Conservation (phyloP, 768 basidiomycete genomes). For the Hygrophoropsis aurantiaca region DNA sequence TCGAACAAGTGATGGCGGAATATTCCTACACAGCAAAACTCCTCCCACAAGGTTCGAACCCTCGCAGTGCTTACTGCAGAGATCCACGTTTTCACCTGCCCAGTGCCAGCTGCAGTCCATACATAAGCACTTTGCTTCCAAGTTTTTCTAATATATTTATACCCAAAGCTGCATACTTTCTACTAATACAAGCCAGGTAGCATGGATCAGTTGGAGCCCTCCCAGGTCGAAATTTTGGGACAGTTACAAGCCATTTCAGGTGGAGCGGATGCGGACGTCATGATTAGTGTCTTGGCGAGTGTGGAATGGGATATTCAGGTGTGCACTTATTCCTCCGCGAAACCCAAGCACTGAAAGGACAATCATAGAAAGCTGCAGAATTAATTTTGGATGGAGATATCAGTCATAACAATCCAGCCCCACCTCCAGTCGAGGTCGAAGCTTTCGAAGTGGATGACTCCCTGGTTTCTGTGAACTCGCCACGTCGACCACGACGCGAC, state of each 20-base stretch:
- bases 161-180: too few species aligned
- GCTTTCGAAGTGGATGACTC: slow-evolving; percentile 55
- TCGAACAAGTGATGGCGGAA: too few species aligned
- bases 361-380: slow-evolving; percentile 53
- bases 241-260: slow-evolving; percentile 22
- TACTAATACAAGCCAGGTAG: too few species aligned
- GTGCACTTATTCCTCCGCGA: slow-evolving; percentile 10
- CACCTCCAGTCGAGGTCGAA: slow-evolving; percentile 35
- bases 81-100: too few species aligned
- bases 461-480: slow-evolving; percentile 31
- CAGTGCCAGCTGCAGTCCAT: too few species aligned
- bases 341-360: neutral
- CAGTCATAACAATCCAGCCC: slow-evolving; percentile 14
- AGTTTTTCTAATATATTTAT: too few species aligned
- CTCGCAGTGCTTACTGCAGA: too few species aligned
- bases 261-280: slow-evolving; percentile 59
- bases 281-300: slow-evolving; percentile 57
- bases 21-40: too few species aligned
- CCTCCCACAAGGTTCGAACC: too few species aligned
- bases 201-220: slow-evolving; percentile 12
- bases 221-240: slow-evolving; percentile 12
- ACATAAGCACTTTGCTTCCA: too few species aligned
- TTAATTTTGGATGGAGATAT: slow-evolving; percentile 48
- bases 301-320: slow-evolving; percentile 77
- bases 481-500: slow-evolving; percentile 13